Base-by-base conservation (phyloP, 73 alveolate species). In the Uronychia setigera region DNA sequence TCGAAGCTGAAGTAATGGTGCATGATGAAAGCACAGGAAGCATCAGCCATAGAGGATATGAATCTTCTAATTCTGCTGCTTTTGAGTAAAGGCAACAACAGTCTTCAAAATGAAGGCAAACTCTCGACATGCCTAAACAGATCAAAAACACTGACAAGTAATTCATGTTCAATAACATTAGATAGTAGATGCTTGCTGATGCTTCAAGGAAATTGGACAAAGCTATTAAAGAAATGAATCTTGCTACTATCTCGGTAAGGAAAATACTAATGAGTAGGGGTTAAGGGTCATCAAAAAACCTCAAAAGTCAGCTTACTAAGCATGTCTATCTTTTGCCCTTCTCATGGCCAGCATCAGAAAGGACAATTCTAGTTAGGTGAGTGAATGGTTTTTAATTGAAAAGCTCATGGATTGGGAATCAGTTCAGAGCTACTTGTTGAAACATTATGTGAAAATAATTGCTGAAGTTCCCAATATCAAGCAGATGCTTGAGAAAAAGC, bases 81-180 rank as follows among this genome's bases (percentile, higher is more conserved):
- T 46, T 46, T 46, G 19, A 19, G 5, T 46, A 19, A 19, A 46
- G 67, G 5, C 67, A 5, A 11, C 67, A 46, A 46, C n/a, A 11
- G 67, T 11, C 67, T 46, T 19, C 67, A 11, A 46, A 19, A 19
- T 11, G 19, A 46, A 46, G 19, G 67, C 5, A 19, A 11, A 19
- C 67, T 46, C 67, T 46, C 67, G 67, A 46, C n/a, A 46, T 46
- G 67, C 67, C 67, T 46, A 46, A 46, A 19, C 67, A 46, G 67
- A 46, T 46, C n/a, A 46, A 46, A 19, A 46, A 46, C 67, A 5
- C 5, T 19, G 19, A 46, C 19, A 19, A 46, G 67, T 46, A 46
- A 46, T n/a, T n/a, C n/a, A 19, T 19, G 19, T 46, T 46, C 19
- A 46, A 11, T 5, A 46, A 5, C 5, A 5, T 11, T 19, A 46